phyloP scores from a whole-genome alignment of 2,329 filamentous ascomycete species.

The Coniochaeta pulveracea region DNA sequence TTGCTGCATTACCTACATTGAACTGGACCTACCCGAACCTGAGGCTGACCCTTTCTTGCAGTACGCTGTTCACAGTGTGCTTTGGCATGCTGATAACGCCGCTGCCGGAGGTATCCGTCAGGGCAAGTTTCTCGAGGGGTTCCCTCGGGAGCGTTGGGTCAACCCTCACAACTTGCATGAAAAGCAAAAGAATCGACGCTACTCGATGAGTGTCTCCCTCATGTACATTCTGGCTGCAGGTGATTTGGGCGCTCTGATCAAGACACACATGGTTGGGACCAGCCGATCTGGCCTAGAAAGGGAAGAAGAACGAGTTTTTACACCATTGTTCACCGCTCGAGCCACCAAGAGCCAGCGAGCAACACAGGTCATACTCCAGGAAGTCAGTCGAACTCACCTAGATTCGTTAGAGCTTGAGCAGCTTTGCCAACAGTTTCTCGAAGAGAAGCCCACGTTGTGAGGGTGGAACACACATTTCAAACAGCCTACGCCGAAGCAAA shows the following conservation, averaged over 20 bases:
- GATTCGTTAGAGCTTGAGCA: not conserved
- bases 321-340: not conserved
- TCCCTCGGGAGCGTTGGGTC: not conserved
- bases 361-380: not conserved
- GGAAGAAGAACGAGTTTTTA: not conserved
- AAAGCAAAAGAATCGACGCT: not conserved
- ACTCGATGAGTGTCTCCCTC: not conserved
- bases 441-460: not conserved
- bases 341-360: not conserved
- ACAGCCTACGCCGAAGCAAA: too few species aligned
- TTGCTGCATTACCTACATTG: slow-evolving; percentile 7
- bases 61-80: not conserved
- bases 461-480: too few species aligned
- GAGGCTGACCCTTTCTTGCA: not conserved
- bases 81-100: not conserved
- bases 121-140: not conserved
- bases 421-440: not conserved
- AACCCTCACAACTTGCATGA: not conserved
- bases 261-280: not conserved
- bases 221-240: slow-evolving; percentile 3
- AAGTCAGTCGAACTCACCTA: not conserved
- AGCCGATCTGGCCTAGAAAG: not conserved
- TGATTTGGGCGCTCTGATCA: not conserved
- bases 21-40: too few species aligned
- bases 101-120: not conserved